These are phyloP conservation scores for Litchi chinensis DNA, from an alignment of 345 rosid genomes.

Conservation along the genomic window DNA sequence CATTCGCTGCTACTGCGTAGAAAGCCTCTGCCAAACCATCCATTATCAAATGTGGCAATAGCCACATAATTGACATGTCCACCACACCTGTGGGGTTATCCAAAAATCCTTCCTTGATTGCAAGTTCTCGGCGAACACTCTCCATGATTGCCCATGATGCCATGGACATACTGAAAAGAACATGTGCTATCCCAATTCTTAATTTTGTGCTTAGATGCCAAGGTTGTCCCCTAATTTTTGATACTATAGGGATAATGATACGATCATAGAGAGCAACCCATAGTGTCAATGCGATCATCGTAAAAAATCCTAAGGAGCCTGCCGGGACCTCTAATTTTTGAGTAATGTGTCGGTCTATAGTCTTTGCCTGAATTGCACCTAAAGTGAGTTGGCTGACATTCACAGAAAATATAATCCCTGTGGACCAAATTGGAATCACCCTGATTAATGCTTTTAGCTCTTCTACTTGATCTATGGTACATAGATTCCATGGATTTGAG, in stretches of 20 bases:
- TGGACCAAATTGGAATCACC: conserved; percentile 55
- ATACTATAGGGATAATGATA: conserved; percentile 38
- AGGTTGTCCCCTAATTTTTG: conserved; percentile 38
- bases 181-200: conserved; percentile 53
- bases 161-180: conserved; percentile 31
- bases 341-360: conserved; percentile 57
- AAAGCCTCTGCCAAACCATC: conserved; percentile 50
- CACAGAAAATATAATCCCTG: conserved; percentile 46
- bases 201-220: conserved; percentile 41
- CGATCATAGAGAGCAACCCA: conserved; percentile 52
- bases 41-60: conserved; percentile 37
- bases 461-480: conserved; percentile 61
- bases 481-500: conserved; percentile 50
- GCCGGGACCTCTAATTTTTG: conserved; percentile 54
- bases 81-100: conserved; percentile 29
- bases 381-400: conserved; percentile 45
- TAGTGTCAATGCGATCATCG: conserved; percentile 30
- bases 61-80: conserved; percentile 56
- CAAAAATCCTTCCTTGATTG: conserved; percentile 30
- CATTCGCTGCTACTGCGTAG: conserved; percentile 43
- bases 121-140: conserved; percentile 32
- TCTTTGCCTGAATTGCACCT: conserved; percentile 40
- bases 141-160: conserved; percentile 41
- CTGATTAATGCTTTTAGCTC: conserved; percentile 56
- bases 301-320: conserved; percentile 45